Base-by-base conservation (phyloP, 2,329 filamentous ascomycete genomes). In the Elsinoe necatrix region DNA sequence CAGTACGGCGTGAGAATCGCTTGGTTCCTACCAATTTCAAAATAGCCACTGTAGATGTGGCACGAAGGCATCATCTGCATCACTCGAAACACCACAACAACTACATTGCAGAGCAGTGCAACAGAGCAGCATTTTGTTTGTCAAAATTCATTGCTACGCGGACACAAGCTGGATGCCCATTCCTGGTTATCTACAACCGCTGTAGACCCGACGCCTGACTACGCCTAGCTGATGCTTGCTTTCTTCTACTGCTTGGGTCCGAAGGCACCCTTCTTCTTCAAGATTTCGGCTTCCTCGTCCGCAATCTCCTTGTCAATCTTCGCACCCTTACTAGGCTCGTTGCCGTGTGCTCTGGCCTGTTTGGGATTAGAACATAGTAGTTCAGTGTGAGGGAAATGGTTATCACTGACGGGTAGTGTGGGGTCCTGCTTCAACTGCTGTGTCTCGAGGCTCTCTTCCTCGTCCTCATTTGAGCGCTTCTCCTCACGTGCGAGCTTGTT, bases 321-420 rank as follows among this genome's bases (percentile, higher is more conserved):
- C 21, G 86, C 86, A 16, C 86, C 86, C 65, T 76, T 81, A 18
- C 82, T 86, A 1, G 86, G 86, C 72, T 89, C 78, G 67, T 89
- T 89, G 59, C 85, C 85, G 66, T 90, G 85, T 61, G 77, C 67
- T 63, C 72, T 79, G 56, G 85, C 86, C 81, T 72, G 39, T 12
- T n/a, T 18, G n/a, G 43, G 31, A 56, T 41, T 14, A 37, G 39
- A 16, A 18, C 41, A n/a, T 16, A 35, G 3, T 3, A 29, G 4
- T 35, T 39, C 21, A 21, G 12, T 12, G 16, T 1, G 21, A 16
- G 14, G 4, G 16, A 29, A 50, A 5, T 47, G 31, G 12, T n/a
- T 29, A 64, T 3, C 2, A 48, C 65, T 57, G 65, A 71, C 69
- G 12, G 73, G 72, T 42, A 73, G 62, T 2, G 70, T 87, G 2